Evolutionary conservation across 257 asterid genomes (phyloP).

Genomic region (Solanum pennellii): DNA sequence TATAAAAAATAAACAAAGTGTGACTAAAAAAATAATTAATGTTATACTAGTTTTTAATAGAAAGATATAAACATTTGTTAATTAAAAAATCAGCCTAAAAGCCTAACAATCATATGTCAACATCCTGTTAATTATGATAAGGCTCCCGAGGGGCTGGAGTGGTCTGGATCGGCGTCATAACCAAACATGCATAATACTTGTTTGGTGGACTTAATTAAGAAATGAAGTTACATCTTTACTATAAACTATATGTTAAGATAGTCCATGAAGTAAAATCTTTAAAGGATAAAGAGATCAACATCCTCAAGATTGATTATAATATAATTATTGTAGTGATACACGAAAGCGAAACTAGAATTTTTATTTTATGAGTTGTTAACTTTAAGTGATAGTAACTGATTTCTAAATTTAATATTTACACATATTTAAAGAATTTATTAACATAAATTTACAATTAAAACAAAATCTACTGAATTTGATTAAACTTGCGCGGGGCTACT

Average conservation of each 20-base stretch:
- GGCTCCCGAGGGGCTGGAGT: no score
- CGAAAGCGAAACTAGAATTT: neutral
- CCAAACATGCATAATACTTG: no score
- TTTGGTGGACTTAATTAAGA: no score
- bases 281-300: neutral
- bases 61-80: neutral
- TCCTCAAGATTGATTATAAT: neutral
- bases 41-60: neutral
- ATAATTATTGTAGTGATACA: neutral
- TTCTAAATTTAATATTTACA: neutral
- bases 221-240: neutral
- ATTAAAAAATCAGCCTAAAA: neutral
- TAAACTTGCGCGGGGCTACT: no score
- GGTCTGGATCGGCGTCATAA: no score
- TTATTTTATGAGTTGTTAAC: neutral
- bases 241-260: neutral
- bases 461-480: no score
- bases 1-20: neutral
- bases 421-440: no score
- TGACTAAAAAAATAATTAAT: neutral
- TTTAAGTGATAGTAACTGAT: no score
- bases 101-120: neutral
- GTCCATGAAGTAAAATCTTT: neutral
- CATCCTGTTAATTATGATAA: no score
- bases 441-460: no score